Evolutionary conservation across 495 filamentous ascomycete species (phyloP), one percentile per base, ranked within the genome.

Genomic region (Podospora conica): DNA sequence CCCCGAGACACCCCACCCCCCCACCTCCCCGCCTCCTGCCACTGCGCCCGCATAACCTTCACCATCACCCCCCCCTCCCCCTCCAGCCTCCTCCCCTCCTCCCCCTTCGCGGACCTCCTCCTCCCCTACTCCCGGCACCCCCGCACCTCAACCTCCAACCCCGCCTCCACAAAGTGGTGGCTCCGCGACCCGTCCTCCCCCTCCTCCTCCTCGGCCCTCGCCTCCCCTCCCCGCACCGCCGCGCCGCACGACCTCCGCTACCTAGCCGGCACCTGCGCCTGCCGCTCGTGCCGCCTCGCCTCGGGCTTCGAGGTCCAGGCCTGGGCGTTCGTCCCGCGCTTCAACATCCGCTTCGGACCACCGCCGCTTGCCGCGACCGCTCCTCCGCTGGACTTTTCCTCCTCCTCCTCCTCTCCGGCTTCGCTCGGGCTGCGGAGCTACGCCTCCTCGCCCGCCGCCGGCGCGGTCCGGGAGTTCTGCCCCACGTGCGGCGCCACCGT

Each of bases 291-390:
- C 74, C 84, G 88, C 25, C 73, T 85, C 10, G 74, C 77, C 5
- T 83, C 83, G 4, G 90, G 89, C 3, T 88, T 87, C 71, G 88
- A 91, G 57, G 83, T 89, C 60, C 86, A 89, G 66, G 73, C 81
- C 9, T 92, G 90, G 88, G 81, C 86, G 0, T 91, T 91, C 66
- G 74, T 90, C 18, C 88, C 88, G 5, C 82, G 81, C 59, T 73
- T 75, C 9, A 88, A 90, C 67, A 86, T 91, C 66, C 75, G 77
- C 60, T 78, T 87, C 28, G 21, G 20, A 10, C 55, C 0, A 5
- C 4, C 20, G 4, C 7, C 22, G 15, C n/a, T n/a, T n/a, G n/a
- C 28, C 7, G 24, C n/a, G 11, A 29, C 33, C 53, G 12, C n/a
- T 28, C n/a, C 15, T 18, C 73, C 75, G 0, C 73, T 86, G 4